Evolutionary conservation across 2,329 filamentous ascomycete species (phyloP).

Genomic region (Pyrenophora seminiperda): DNA sequence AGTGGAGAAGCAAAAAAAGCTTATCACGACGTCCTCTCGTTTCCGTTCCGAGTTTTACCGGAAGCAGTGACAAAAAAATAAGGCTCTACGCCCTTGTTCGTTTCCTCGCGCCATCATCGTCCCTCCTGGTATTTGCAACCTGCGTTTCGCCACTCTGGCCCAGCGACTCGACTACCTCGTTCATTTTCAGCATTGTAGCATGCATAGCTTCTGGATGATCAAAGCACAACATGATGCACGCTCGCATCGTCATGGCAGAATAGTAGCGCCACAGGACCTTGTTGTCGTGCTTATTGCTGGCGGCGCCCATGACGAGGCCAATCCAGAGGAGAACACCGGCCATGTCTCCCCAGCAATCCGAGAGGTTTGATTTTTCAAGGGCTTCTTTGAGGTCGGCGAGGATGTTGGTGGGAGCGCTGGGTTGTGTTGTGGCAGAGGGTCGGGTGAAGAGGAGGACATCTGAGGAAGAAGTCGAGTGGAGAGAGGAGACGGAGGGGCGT

Average conservation of each 20-base stretch:
- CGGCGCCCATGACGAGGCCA: conserved; percentile 40
- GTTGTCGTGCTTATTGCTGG: conserved; percentile 31
- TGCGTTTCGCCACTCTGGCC: conserved; percentile 1
- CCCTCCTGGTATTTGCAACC: conserved; percentile 1
- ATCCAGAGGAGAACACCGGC: conserved; percentile 48
- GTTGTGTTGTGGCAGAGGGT: conserved; percentile 1
- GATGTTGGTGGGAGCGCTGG: conserved; percentile 17
- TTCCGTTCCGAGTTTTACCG: not conserved
- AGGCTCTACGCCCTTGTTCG: conserved; percentile 11
- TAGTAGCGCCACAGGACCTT: conserved; percentile 37
- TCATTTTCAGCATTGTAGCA: conserved; percentile 36
- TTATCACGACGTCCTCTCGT: conserved; percentile 17
- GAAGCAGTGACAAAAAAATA: not conserved
- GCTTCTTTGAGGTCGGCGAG: conserved; percentile 30
- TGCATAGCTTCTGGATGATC: conserved; percentile 43
- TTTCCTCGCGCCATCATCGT: conserved; percentile 16
- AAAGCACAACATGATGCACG: conserved; percentile 44
- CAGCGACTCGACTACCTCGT: conserved; percentile 28
- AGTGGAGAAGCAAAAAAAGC: conserved; percentile 14
- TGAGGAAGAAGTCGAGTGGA: conserved; percentile 15
- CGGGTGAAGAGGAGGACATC: not conserved
- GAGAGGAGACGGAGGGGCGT: conserved; percentile 15
- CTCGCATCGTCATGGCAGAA: conserved; percentile 38
- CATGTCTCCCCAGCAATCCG: conserved; percentile 45
- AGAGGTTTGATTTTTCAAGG: conserved; percentile 40